These are phyloP conservation scores for Tolypocladium endophyticum DNA, from an alignment of 2,329 filamentous ascomycete species.

Conservation along the genomic window DNA sequence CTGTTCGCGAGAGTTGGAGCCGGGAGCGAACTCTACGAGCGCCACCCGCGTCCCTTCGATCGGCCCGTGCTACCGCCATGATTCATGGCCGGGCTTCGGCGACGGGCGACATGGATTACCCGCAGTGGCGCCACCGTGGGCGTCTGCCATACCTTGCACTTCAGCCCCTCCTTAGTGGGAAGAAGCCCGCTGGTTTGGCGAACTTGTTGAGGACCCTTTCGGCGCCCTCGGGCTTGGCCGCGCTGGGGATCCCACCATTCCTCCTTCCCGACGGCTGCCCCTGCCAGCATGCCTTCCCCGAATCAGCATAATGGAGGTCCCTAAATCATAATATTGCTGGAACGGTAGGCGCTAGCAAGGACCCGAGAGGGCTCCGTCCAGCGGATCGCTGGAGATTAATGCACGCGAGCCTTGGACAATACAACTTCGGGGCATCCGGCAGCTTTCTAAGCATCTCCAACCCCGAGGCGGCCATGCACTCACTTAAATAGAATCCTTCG, in stretches of 20 bases:
- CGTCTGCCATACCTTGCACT: not conserved
- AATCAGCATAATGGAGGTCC: not conserved
- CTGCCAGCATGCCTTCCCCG: not conserved
- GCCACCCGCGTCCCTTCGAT: not conserved
- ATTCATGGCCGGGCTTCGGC: not conserved
- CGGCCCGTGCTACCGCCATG: not conserved
- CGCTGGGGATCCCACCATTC: not conserved
- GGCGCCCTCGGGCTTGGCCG: not conserved
- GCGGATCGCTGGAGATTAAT: not conserved
- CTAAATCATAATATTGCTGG: not conserved
- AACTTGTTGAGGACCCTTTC: not conserved
- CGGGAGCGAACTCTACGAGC: not conserved
- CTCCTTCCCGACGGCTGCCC: not conserved
- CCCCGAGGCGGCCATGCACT: not conserved
- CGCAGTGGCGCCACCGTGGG: not conserved
- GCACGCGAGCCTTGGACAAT: not conserved
- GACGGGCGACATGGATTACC: not conserved
- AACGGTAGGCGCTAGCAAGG: not conserved
- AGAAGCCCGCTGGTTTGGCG: not conserved
- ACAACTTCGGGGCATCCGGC: not conserved
- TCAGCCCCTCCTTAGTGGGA: not conserved
- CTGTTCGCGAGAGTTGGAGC: not conserved
- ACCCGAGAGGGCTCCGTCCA: not conserved
- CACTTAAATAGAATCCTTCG: not conserved
- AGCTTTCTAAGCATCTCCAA: not conserved